Evolutionary conservation across 202 grass and related monocot genomes (phyloP), one percentile per base, ranked within the genome.

Genomic region (Dendrocalamus latiflorus): DNA sequence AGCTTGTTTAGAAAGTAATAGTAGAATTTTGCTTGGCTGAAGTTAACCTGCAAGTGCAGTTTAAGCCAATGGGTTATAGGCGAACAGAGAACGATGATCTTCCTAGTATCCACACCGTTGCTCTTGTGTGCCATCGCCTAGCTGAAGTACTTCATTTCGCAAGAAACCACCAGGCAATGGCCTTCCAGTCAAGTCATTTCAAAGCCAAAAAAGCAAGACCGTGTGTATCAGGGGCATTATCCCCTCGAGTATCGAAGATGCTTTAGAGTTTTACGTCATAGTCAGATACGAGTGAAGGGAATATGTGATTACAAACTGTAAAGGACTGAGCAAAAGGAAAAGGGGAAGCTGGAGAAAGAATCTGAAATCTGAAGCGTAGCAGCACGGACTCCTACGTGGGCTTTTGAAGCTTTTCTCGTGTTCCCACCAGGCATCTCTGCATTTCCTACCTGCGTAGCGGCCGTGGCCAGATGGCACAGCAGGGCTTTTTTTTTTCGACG

Each of bases 271-370:
- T 44, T 24, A 6, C 64, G 36, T 70, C 53, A 9, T 57, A 36
- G 1, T 59, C 62, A 28, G 13, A 15, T 41, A 15, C 44, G 14
- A 28, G 44, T 28, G 20, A 38, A 65, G 43, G 55, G 64, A 71
- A 65, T 88, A 75, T 56, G 76, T 74, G 62, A 80, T 76, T 60
- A 70, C 18, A 42, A 57, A 54, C 34, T 74, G 60, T 26, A 75
- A 61, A 84, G 70, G 49, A 56, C 84, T 74, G 59, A 61, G 14
- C 59, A 49, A 39, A 88, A 88, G 63, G 15, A 56, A 54, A 80
- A 39, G 77, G 58, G 1, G 69, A 75, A 68, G 77, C 60, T 22
- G 68, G 58, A 67, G 74, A 78, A 83, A 83, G 69, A 45, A 80
- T 70, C 13, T 54, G 47, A 37, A 20, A 15, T 4, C 21, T 22